Evolutionary conservation across 2,329 filamentous ascomycete species (phyloP), one percentile per base, ranked within the genome.

Genomic region (Neodidymelliopsis sp.): DNA sequence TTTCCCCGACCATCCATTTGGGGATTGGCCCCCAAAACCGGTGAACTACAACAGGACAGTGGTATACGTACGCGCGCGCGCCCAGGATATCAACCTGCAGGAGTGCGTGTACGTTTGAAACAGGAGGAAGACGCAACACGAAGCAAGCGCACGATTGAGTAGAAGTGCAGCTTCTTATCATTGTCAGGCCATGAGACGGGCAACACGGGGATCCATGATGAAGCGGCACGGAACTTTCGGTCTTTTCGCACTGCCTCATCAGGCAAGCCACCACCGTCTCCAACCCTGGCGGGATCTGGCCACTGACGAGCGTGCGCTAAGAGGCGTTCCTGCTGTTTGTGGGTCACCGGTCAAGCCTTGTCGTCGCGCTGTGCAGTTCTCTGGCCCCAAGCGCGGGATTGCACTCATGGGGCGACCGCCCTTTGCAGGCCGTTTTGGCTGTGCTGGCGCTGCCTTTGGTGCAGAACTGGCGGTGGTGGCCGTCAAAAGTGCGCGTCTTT

Each of bases 261-360:
- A 44, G 44, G 43, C 50, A 46, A 46, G 53, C 50, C 51, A 43
- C 52, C 44, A 45, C 36, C 28, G 38, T 27, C 28, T 7, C 22
- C 23, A 25, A 34, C 24, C 47, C 51, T 46, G 47, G 39, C 40
- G 38, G 44, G 43, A 46, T 53, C 33, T 49, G 39, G 35, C 56
- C 53, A 54, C 24, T 53, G 48, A 39, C 40, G 20, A 28, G 50
- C 53, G 30, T 16, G 42, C 44, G 42, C 57, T 58, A 58, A 34
- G 37, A 50, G 45, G 48, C 55, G 53, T 60, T 60, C 52, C 53
- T 60, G 55, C 55, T 60, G 49, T 34, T 53, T 60, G 35, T 48
- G 50, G 53, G 47, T 60, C 53, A 60, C 58, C 58, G 58, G 58
- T 61, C 48, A 46, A 42, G 43, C 35, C 41, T 52, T 46, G 30